Conservation (phyloP, 148 eudicot species). For the Rhododendron mucronatum region DNA sequence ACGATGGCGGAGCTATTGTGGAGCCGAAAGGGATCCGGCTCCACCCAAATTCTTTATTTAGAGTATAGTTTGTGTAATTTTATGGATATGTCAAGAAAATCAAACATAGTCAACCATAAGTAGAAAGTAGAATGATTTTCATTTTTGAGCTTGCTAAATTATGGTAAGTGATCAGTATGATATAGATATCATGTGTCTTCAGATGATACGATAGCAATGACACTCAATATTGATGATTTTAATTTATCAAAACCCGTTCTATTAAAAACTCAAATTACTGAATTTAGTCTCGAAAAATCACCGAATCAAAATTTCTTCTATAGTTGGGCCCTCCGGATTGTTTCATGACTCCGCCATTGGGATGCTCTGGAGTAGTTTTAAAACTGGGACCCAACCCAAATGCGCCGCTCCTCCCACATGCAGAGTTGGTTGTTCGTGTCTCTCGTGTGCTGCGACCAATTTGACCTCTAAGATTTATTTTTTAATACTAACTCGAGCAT, state of each 20-base stretch:
- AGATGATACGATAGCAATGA: too few species aligned
- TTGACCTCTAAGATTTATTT: not conserved
- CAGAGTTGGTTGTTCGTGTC: not conserved
- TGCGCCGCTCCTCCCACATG: not conserved
- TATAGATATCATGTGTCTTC: too few species aligned
- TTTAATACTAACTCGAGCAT: too few species aligned
- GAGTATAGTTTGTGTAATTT: too few species aligned
- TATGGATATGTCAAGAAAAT: too few species aligned
- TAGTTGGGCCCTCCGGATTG: too few species aligned
- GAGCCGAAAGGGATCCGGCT: not conserved
- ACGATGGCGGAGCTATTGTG: not conserved
- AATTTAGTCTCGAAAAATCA: not conserved
- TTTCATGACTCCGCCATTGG: too few species aligned
- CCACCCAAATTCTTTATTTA: not conserved
- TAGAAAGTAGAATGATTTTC: not conserved
- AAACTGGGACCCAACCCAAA: not conserved
- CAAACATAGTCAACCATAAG: not conserved
- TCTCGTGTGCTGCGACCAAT: not conserved
- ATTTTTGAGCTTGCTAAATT: too few species aligned
- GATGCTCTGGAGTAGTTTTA: not conserved
- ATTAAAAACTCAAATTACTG: too few species aligned
- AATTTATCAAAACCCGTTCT: too few species aligned
- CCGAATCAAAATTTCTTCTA: too few species aligned
- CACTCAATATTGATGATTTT: not conserved
- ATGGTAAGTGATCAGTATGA: not conserved